Base-by-base conservation (phyloP, 208 protist species). In the Leishmania gerbilli region DNA sequence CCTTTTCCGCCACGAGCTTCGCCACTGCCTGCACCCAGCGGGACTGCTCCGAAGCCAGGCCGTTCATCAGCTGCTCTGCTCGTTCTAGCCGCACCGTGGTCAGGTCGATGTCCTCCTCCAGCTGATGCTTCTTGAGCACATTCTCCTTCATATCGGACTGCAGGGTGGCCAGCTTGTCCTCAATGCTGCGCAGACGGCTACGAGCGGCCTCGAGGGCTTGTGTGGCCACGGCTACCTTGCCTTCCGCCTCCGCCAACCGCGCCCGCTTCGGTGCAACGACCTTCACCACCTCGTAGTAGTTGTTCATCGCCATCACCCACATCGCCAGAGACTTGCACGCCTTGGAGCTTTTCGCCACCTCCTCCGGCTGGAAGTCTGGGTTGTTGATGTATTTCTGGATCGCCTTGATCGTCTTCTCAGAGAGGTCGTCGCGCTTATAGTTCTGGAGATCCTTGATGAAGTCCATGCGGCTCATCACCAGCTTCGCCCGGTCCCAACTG, bases 231-330 rank as follows among this genome's bases (percentile, higher is more conserved):
- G 40, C 86, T 65, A 98, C 84, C 86, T 97, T 97, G 6, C 79
- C 93, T 81, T 98, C 94, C 3, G 94, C 97, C 86, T 95, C 90
- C 24, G 89, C 91, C 47, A 98, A 88, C 5, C 89, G 80, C 68
- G 89, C 83, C 53, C 92, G 86, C 89, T 98, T 97, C 31, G 97
- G 96, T 8, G 84, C 91, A n/a, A 98, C 93, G 0, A 97, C 92
- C 82, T 98, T 97, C 51, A 95, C 90, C 31, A 99, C 96, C 64
- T 98, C 91, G 82, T 97, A 94, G 89, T 99, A 99, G 79, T 95
- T 96, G 84, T 98, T 95, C 79, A 99, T 99, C 37, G 98, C 98
- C 40, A 94, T 79, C 67, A 97, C 95, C 99, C 99, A 99, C 91
- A 97, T 92, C 62, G 97, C 97, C 6, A 99, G 92, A 17, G 96